These are phyloP conservation scores for Globisporangium perplexum DNA, from an alignment of 352 stramenopile genomes.

Conservation along the genomic window DNA sequence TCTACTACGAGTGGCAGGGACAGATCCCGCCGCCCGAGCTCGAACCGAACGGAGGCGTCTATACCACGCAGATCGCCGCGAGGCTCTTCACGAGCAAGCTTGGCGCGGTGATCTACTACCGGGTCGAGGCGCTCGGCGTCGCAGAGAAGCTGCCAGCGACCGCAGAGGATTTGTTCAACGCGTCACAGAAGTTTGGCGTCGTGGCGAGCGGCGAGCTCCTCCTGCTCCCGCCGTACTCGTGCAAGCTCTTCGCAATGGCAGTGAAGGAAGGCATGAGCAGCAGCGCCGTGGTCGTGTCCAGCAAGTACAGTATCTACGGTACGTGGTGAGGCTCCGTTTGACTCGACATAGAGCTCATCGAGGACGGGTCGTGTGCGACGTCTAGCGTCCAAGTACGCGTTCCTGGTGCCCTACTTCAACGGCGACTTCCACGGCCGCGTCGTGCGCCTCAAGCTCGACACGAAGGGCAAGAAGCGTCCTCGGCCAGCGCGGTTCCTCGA, in stretches of 20 bases:
- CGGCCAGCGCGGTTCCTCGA: slow-evolving; percentile 67
- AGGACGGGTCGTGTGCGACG: too few species aligned
- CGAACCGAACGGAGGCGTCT: slow-evolving; percentile 50
- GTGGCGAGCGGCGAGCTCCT: slow-evolving; percentile 40
- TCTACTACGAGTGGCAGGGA: slow-evolving; percentile 80
- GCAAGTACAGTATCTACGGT: slow-evolving; percentile 58
- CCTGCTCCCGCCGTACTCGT: slow-evolving; percentile 47
- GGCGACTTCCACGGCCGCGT: slow-evolving; percentile 58
- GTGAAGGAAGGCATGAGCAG: slow-evolving; percentile 57
- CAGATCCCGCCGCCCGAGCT: slow-evolving; percentile 36
- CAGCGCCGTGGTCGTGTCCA: slow-evolving; percentile 44
- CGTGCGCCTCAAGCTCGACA: slow-evolving; percentile 57
- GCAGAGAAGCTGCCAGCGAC: slow-evolving; percentile 9
- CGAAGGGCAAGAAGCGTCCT: slow-evolving; percentile 70
- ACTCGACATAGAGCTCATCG: not conserved
- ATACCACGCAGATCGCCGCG: slow-evolving; percentile 48
- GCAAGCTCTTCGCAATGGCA: slow-evolving; percentile 50
- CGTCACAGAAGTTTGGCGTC: slow-evolving; percentile 18
- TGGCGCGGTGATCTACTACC: slow-evolving; percentile 56
- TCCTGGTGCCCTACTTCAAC: slow-evolving; percentile 70
- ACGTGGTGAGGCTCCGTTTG: not conserved
- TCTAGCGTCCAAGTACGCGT: slow-evolving; percentile 75
- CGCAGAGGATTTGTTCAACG: slow-evolving; percentile 20
- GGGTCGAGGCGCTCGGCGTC: slow-evolving; percentile 18
- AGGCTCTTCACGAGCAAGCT: slow-evolving; percentile 51